phyloP scores from a whole-genome alignment of 2,329 filamentous ascomycete species.

The Raffaelea ambrosiae region DNA sequence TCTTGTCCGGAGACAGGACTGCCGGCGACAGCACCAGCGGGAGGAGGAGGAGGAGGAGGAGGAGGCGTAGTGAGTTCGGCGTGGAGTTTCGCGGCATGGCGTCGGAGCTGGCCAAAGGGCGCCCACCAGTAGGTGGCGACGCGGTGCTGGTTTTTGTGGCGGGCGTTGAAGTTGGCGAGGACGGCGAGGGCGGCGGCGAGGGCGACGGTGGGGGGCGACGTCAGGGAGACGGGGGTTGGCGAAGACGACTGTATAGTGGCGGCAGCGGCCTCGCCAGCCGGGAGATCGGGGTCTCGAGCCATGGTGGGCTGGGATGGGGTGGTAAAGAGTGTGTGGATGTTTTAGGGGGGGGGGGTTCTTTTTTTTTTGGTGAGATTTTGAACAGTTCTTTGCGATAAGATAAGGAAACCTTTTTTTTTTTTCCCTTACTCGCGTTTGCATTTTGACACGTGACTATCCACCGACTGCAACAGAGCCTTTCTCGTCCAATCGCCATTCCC shows the following conservation, averaged over 20 bases:
- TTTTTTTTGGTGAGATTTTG: background rate
- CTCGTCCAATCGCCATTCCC: too few species aligned
- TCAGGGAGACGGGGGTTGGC: too few species aligned
- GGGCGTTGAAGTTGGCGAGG: conserved; percentile 66
- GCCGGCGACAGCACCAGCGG: background rate
- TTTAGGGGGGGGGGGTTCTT: background rate
- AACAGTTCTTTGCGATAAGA: too few species aligned
- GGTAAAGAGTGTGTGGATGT: too few species aligned
- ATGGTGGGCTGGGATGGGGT: too few species aligned
- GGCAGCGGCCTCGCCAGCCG: too few species aligned
- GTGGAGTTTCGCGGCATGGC: conserved; percentile 50
- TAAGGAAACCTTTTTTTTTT: too few species aligned
- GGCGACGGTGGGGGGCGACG: conserved; percentile 13
- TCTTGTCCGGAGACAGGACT: background rate
- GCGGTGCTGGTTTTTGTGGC: conserved; percentile 88
- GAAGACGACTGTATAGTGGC: too few species aligned
- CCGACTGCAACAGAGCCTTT: too few species aligned
- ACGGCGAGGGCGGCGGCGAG: conserved; percentile 39
- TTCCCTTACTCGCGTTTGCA: too few species aligned
- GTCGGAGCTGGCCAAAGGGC: conserved; percentile 63
- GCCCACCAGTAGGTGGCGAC: conserved; percentile 66
- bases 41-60: background rate
- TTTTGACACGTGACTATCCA: too few species aligned
- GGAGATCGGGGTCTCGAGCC: too few species aligned
- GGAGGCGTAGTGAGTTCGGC: conserved; percentile 19